Percentiles rank a stretch among this genome's conserved stretches.
These are phyloP conservation scores for Cephalotrichum gorgonifer DNA, from an alignment of 2,329 filamentous ascomycete genomes.

Conservation along the genomic window DNA sequence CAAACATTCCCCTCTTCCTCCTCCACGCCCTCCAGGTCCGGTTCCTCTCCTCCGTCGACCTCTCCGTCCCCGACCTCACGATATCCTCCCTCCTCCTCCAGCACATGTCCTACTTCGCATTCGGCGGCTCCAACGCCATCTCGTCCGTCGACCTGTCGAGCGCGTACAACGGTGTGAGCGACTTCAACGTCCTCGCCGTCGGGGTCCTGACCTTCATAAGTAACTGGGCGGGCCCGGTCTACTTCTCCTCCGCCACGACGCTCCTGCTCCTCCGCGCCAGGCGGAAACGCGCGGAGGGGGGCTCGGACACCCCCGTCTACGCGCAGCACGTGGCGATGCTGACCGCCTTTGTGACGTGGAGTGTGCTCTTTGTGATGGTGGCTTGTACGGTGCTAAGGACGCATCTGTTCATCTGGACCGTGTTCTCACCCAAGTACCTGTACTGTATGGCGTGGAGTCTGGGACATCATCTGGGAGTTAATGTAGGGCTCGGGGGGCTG, in stretches of 20 bases:
- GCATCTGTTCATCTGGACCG: conserved; percentile 97
- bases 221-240: conserved; percentile 88
- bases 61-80: conserved; percentile 49
- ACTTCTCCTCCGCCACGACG: conserved; percentile 65
- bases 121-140: conserved; percentile 88
- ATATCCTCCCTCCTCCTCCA: conserved; percentile 67
- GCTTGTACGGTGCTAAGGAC: conserved; percentile 76
- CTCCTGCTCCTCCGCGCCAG: conserved; percentile 39
- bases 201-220: conserved; percentile 74
- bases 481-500: conserved; percentile 50
- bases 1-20: conserved; percentile 78
- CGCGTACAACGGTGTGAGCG: conserved; percentile 83
- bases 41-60: conserved; percentile 33
- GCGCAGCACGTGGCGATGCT: conserved; percentile 48
- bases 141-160: conserved; percentile 91
- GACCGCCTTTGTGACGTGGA: conserved; percentile 60
- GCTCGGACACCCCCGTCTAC: conserved; percentile 22
- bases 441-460: conserved; percentile 85
- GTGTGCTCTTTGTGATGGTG: conserved; percentile 68
- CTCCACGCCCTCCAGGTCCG: conserved; percentile 54
- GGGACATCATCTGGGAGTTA: conserved; percentile 68
- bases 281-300: conserved; percentile 12
- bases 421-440: conserved; percentile 93
- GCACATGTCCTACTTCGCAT: conserved; percentile 77
- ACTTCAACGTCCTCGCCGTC: conserved; percentile 72